A percentile compares a stretch with the other conserved stretches of the same genome.
Conservation (phyloP, 176 grass and related monocot genomes). For the Hyparrhenia diplandra region DNA sequence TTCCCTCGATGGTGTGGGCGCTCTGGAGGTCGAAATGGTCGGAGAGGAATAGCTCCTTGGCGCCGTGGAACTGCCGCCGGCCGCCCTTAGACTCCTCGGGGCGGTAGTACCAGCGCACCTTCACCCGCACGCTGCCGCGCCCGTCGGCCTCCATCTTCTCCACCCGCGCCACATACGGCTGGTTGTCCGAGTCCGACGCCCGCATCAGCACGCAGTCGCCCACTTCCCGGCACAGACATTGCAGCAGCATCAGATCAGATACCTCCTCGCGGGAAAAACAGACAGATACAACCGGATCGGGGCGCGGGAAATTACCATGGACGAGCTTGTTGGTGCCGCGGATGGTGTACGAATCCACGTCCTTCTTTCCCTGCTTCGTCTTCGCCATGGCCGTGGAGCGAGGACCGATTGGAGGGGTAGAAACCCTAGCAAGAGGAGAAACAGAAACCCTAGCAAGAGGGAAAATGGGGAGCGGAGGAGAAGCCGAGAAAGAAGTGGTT, state of each 20-base stretch:
- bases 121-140: slow-evolving; percentile 69
- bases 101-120: slow-evolving; percentile 81
- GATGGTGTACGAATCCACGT: slow-evolving; percentile 81
- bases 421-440: slow-evolving; percentile 40
- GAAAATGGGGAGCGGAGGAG: background rate
- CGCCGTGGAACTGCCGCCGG: slow-evolving; percentile 80
- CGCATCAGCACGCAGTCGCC: slow-evolving; percentile 86
- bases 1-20: slow-evolving; percentile 74
- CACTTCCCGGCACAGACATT: slow-evolving; percentile 33
- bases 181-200: slow-evolving; percentile 66
- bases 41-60: slow-evolving; percentile 85
- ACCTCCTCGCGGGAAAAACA: background rate
- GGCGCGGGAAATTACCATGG: slow-evolving; percentile 38
- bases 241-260: slow-evolving; percentile 20
- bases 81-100: slow-evolving; percentile 82
- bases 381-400: slow-evolving; percentile 52
- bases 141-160: slow-evolving; percentile 87
- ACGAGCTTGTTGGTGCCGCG: slow-evolving; percentile 74
- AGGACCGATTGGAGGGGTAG: background rate
- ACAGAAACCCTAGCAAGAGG: slow-evolving; percentile 38
- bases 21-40: slow-evolving; percentile 78
- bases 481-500: background rate
- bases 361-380: slow-evolving; percentile 73
- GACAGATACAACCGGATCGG: too few species aligned
- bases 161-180: slow-evolving; percentile 77